Evolutionary conservation across 2,329 filamentous ascomycete species (phyloP), one percentile per base, ranked within the genome.

Genomic region (Fusarium nurragi): DNA sequence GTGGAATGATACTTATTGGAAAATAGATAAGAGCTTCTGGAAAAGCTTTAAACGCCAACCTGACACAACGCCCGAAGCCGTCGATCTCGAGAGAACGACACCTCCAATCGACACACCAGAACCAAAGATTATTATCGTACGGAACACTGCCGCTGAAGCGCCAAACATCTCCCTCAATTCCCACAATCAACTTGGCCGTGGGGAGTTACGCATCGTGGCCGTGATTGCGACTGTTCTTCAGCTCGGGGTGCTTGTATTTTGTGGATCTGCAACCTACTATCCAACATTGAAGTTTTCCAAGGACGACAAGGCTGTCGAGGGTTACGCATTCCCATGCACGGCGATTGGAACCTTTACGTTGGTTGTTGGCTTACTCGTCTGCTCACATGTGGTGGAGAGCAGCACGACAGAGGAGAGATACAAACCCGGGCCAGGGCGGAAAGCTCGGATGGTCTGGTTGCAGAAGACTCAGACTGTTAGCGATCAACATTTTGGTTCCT

Each of bases 291-390:
- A 18, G 16, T 52, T 41, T 0, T 5, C 8, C 2, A 43, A 57
- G 0, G 40, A 52, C 1, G 19, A 30, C 0, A 39, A 36, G 0
- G 4, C 25, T 0, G 18, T 57, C 0, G 12, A 18, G 0, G 13
- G 4, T 0, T 52, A 60, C 6, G 53, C 37, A 0, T 60, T 41
- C 4, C 47, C 53, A 0, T 56, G 19, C 4, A 34, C 37, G 0
- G 47, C 47, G 0, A 14, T 13, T 6, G 57, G 57, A 0, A 57
- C 47, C 2, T 3, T 57, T 1, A 0, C 44, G 0, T 25, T 60
- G 11, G 52, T 60, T 0, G 0, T 11, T 8, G 57, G 57, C 2
- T 4, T 60, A 6, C 3, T 45, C 0, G 4, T 45, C 2, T 52
- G 39, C 4, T 18, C 39, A 0, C 39, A 52, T 14, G 39, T 52